Base-by-base conservation (phyloP, 2,329 filamentous ascomycete genomes). In the Aspergillus arachidicola region DNA sequence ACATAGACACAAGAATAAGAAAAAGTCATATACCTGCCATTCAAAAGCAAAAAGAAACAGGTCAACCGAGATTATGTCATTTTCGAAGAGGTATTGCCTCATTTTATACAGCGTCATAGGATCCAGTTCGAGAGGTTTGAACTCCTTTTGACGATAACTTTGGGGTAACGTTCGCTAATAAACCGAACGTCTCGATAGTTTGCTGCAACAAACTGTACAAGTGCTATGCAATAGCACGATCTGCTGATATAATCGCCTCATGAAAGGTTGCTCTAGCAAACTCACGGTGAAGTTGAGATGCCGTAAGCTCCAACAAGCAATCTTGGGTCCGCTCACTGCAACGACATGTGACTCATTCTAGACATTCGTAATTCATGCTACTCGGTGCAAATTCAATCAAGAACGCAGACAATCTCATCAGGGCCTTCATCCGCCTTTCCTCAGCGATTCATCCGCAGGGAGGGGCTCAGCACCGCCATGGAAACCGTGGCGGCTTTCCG, bases 381-480 rank as follows among this genome's bases (percentile, higher is more conserved):
- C 36, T 32, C 38, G 19, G 9, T 21, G 26, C 34, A 26, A 53
- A 34, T 26, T n/a, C 48, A 45, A n/a, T 32, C 36, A 51, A 53
- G n/a, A 59, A 32, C 4, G 30, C 19, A 54, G 11, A 23, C 16
- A 26, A 53, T 6, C 21, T 9, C 46, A n/a, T 21, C n/a, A 51
- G 46, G 58, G 23, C 43, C 16, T 61, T 80, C 73, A 82, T 32
- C 80, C 80, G 23, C 80, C 80, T 70, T 82, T 82, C 59, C 80
- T 75, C 68, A 81, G 63, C 16, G 79, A 78, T 60, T 80, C 80
- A 64, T 82, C 79, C 16, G 71, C 72, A 34, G 80, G 79, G 12
- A 80, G 68, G 10, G 76, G 72, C 63, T 82, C 80, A 2, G 71
- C 73, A 6, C 75, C 72, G 46, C 70, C 67, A 30, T 70, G 64